Evolutionary conservation across 2,329 filamentous ascomycete genomes (phyloP).

Genomic region (Botrytis pseudocinerea): DNA sequence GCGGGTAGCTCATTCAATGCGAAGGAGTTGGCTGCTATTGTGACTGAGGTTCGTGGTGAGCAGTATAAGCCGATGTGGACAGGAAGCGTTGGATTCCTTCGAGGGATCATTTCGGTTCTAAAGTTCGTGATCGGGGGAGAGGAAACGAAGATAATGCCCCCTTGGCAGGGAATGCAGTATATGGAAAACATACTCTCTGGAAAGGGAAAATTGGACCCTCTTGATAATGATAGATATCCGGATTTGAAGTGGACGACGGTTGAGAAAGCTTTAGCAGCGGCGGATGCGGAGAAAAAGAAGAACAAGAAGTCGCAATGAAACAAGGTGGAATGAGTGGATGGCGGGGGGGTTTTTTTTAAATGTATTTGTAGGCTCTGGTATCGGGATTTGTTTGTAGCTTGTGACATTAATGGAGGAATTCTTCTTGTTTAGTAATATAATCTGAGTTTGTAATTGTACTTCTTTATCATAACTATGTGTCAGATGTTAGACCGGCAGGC

Average conservation of each 20-base stretch:
- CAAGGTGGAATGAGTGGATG: background rate
- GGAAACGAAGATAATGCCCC: background rate
- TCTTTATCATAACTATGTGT: background rate
- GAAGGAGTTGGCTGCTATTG: slow-evolving; percentile 22
- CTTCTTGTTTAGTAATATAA: background rate
- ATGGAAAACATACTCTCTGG: slow-evolving; percentile 26
- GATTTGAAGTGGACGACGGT: slow-evolving; percentile 20
- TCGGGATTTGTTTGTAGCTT: background rate
- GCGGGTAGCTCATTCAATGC: slow-evolving; percentile 23
- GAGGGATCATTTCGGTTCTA: slow-evolving; percentile 13
- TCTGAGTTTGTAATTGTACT: background rate
- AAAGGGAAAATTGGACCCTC: slow-evolving; percentile 21
- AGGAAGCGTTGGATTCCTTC: slow-evolving; percentile 23
- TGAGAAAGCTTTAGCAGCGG: slow-evolving; percentile 20
- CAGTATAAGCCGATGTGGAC: slow-evolving; percentile 24
- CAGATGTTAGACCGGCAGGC: background rate
- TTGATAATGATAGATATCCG: slow-evolving; percentile 25
- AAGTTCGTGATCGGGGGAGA: slow-evolving; percentile 24
- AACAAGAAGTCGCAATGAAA: background rate
- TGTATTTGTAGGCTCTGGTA: background rate
- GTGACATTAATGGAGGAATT: background rate
- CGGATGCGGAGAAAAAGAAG: slow-evolving; percentile 18
- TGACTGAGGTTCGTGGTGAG: slow-evolving; percentile 20
- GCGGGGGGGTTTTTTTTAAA: background rate
- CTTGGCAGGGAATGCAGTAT: slow-evolving; percentile 27